Evolutionary conservation across 2,329 filamentous ascomycete species (phyloP).

Genomic region (Calonectria ilicicola): DNA sequence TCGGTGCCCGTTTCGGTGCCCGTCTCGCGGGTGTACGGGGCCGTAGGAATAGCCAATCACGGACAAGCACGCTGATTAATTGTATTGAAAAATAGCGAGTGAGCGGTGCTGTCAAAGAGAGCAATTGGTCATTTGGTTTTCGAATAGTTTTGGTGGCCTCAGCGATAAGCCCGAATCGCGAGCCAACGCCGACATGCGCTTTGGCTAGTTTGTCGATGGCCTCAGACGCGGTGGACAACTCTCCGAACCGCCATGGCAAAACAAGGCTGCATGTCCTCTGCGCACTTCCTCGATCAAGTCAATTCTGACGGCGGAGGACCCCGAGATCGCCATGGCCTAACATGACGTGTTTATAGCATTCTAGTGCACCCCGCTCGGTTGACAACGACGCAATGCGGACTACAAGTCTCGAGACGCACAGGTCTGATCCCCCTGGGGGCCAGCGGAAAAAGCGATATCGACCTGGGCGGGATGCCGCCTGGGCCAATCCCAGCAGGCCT

Average conservation of each 20-base stretch:
- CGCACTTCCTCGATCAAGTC: background rate
- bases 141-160: background rate
- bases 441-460: conserved; percentile 37
- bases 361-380: conserved; percentile 6
- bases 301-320: background rate
- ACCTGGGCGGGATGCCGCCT: conserved; percentile 16
- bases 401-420: conserved; percentile 13
- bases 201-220: background rate
- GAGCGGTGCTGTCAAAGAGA: background rate
- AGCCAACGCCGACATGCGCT: background rate
- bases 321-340: background rate
- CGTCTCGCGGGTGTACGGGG: conserved; percentile 14
- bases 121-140: background rate
- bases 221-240: background rate
- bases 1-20: conserved; percentile 13
- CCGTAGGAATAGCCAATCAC: background rate
- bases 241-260: background rate
- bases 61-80: background rate
- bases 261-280: background rate
- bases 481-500: conserved; percentile 33
- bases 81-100: background rate
- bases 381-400: conserved; percentile 11
- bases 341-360: conserved; percentile 5
- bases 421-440: conserved; percentile 5
- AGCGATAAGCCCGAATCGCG: background rate